These are phyloP conservation scores for Ustilago vetiveriae DNA, from an alignment of 1,284 basidiomycete genomes.

Conservation along the genomic window DNA sequence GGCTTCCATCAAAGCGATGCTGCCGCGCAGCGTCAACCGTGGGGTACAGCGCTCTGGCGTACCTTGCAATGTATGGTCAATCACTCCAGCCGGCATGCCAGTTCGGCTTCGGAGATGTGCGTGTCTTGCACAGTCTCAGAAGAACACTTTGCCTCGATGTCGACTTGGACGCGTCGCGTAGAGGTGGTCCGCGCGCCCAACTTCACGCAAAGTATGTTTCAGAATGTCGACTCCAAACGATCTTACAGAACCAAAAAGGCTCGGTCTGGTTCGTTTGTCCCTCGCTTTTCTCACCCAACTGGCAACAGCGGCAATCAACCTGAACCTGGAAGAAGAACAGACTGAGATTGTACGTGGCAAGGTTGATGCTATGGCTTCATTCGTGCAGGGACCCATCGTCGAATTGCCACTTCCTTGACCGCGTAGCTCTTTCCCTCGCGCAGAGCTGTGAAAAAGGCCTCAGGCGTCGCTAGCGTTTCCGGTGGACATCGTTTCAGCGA, in stretches of 20 bases:
- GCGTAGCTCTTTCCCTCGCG: constrained; percentile 72
- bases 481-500: constrained; percentile 33
- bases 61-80: no score
- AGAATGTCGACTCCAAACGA: no score
- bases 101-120: no score
- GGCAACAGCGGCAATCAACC: background rate
- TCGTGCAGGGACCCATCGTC: constrained; percentile 87
- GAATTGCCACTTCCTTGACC: constrained; percentile 82
- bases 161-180: constrained; percentile 30
- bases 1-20: no score
- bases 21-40: no score
- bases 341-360: no score
- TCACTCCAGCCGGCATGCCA: no score
- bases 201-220: background rate
- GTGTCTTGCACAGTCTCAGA: no score
- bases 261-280: background rate
- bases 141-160: background rate
- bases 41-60: no score
- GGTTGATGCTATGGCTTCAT: constrained; percentile 90
- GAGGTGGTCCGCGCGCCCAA: background rate
- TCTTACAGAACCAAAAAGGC: background rate
- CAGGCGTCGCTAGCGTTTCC: constrained; percentile 50
- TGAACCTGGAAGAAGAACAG: no score
- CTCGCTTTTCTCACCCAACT: no score
- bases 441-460: constrained; percentile 73